Conservation (phyloP, 1,284 basidiomycete genomes). For the Hypsizygus ulmarius region DNA sequence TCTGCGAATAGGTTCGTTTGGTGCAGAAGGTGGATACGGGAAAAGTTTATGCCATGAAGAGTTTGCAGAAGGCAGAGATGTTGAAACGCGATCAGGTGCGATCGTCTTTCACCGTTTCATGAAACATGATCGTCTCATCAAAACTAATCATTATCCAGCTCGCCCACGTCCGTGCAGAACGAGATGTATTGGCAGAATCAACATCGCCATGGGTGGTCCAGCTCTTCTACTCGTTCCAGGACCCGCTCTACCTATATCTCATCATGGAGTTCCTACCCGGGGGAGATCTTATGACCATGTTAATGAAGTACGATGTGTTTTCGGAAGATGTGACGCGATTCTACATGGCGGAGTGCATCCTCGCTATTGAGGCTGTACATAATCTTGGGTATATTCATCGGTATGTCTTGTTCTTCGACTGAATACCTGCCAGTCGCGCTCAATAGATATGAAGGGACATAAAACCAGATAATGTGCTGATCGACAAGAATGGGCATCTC, state of each 20-base stretch:
- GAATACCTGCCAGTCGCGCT: not conserved
- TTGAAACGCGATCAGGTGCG: conserved; percentile 96
- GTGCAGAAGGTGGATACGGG: conserved; percentile 97
- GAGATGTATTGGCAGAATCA: conserved; percentile 95
- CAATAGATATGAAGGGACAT: conserved; percentile 69
- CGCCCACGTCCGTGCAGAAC: conserved; percentile 97
- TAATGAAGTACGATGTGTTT: conserved; percentile 99
- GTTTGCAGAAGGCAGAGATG: conserved; percentile 97
- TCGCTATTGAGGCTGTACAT: conserved; percentile 98
- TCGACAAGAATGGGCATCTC: conserved; percentile 95
- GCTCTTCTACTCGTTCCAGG: conserved; percentile 98
- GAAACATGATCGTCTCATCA: conserved; percentile 1
- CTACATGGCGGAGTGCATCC: conserved; percentile 98
- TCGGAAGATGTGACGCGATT: conserved; percentile 98
- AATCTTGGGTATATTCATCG: conserved; percentile 99
- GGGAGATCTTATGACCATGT: conserved; percentile 98
- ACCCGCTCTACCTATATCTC: conserved; percentile 92
- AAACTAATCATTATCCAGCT: conserved; percentile 52
- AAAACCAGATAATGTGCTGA: conserved; percentile 98
- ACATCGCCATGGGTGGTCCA: conserved; percentile 99
- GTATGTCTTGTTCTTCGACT: conserved; percentile 40
- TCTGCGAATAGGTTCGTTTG: conserved; percentile 69
- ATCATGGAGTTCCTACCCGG: conserved; percentile 99
- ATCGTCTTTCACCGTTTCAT: conserved; percentile 2
- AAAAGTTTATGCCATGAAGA: conserved; percentile 99